These are phyloP conservation scores for Ceratocystiopsis minuta DNA, from an alignment of 2,329 filamentous ascomycete species.

Conservation along the genomic window DNA sequence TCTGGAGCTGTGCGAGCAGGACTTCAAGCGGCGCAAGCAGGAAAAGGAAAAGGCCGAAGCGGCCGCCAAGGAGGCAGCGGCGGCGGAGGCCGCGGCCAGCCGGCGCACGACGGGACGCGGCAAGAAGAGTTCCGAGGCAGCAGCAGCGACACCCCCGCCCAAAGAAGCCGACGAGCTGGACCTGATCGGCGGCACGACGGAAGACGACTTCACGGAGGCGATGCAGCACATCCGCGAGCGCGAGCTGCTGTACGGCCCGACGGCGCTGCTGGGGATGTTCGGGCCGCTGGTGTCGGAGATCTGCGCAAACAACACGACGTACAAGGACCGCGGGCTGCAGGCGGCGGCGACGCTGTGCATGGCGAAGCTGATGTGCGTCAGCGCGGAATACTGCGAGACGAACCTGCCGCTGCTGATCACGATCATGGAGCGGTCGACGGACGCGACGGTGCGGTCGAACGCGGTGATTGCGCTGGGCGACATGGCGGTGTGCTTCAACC, in stretches of 20 bases:
- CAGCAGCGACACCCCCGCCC: conserved; percentile 17
- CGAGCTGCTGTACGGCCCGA: conserved; percentile 65
- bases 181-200: conserved; percentile 88
- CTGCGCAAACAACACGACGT: conserved; percentile 84
- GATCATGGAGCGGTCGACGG: conserved; percentile 86
- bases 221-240: conserved; percentile 72
- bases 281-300: conserved; percentile 85
- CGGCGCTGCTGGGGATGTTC: conserved; percentile 75
- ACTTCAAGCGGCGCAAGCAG: conserved; percentile 92
- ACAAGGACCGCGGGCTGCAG: conserved; percentile 77
- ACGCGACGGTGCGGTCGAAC: conserved; percentile 86
- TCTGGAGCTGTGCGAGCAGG: conserved; percentile 87
- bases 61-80: conserved; percentile 23
- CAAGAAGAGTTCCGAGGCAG: conserved; percentile 20
- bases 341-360: conserved; percentile 85
- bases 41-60: conserved; percentile 59
- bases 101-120: conserved; percentile 13
- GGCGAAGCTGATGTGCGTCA: conserved; percentile 97
- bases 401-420: conserved; percentile 90
- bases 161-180: conserved; percentile 79
- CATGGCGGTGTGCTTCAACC: conserved; percentile 99
- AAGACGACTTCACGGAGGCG: conserved; percentile 80
- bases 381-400: conserved; percentile 84
- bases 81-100: conserved; percentile 8
- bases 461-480: conserved; percentile 93